These are phyloP conservation scores for Plasmodium ovale DNA, from an alignment of 169 alveolate genomes.

Conservation along the genomic window DNA sequence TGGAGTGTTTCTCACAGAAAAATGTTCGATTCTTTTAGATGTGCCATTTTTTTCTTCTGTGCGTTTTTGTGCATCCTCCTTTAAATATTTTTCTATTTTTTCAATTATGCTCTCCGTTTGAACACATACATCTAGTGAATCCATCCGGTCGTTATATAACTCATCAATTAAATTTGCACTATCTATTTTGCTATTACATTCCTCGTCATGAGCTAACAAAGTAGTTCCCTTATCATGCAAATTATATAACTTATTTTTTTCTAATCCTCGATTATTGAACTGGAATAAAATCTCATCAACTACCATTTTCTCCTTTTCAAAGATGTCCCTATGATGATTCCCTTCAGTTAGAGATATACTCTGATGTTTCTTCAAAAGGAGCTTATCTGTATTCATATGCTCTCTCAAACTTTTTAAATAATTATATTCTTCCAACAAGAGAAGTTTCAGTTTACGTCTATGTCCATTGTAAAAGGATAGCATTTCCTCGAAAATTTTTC, in stretches of 20 bases:
- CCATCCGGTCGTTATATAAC: constrained; percentile 7
- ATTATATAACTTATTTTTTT: constrained; percentile 7
- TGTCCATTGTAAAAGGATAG: constrained; percentile 31
- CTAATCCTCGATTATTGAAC: neutral
- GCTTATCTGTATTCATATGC: neutral
- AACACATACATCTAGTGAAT: constrained; percentile 5
- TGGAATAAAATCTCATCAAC: constrained; percentile 17
- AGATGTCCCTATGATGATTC: neutral
- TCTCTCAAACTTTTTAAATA: constrained; percentile 29
- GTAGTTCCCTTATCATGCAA: neutral
- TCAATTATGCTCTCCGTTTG: constrained; percentile 41
- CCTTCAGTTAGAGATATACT: neutral
- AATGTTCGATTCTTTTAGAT: neutral
- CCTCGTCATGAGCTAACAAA: neutral
- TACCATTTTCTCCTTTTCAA: constrained; percentile 1
- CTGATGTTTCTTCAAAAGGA: neutral
- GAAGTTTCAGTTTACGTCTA: constrained; percentile 31
- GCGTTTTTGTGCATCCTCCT: neutral
- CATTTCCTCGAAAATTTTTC: constrained; percentile 2
- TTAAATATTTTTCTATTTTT: constrained; percentile 21
- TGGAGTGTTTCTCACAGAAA: neutral
- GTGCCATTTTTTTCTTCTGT: neutral
- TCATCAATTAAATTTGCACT: constrained; percentile 13
- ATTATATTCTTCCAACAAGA: constrained; percentile 42
- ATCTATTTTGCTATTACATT: neutral